A percentile compares a stretch with the other conserved stretches of the same genome.
phyloP scores from a whole-genome alignment of 2,329 filamentous ascomycete genomes.

The Diaporthe amygdali region DNA sequence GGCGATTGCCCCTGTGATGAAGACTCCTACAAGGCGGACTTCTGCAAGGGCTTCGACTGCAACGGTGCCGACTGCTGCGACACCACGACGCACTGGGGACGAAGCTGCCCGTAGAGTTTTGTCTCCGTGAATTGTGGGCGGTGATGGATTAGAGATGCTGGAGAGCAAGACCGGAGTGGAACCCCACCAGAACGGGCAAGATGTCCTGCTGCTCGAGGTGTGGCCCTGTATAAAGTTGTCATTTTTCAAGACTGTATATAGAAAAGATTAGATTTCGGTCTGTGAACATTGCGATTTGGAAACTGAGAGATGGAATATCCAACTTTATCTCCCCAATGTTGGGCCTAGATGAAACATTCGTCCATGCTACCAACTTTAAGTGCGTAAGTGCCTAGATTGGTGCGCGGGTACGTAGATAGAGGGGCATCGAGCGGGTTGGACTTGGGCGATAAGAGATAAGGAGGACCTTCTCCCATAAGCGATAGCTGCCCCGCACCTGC shows the following conservation, averaged over 20 bases:
- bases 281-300: no score
- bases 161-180: neutral
- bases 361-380: no score
- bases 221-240: no score
- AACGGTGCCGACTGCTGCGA: neutral
- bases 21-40: neutral
- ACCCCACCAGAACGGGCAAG: no score
- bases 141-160: neutral
- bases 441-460: neutral
- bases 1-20: neutral
- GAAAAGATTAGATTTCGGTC: no score
- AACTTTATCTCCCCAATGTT: no score
- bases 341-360: no score
- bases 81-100: neutral
- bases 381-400: no score
- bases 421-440: neutral
- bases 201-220: no score
- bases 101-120: neutral
- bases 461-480: neutral
- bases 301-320: no score
- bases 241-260: no score
- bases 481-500: slow-evolving; percentile 2
- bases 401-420: neutral
- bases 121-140: no score
- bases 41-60: neutral